These are phyloP conservation scores for Pyrus communis DNA, from an alignment of 306 rosid species.

Conservation along the genomic window DNA sequence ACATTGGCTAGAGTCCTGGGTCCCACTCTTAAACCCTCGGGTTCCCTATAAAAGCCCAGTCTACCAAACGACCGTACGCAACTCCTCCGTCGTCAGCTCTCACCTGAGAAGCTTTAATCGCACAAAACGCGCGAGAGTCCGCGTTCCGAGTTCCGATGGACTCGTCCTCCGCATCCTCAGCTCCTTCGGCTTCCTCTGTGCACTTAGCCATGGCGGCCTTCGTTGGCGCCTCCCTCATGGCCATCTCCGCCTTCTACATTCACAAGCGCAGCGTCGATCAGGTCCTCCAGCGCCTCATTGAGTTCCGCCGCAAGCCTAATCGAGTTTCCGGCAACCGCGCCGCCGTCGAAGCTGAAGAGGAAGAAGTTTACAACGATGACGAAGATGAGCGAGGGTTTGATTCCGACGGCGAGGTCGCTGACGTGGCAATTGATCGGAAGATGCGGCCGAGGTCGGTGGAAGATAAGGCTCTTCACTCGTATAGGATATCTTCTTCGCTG, in stretches of 20 bases:
- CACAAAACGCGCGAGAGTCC: background rate
- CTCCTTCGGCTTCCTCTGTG: slow-evolving; percentile 27
- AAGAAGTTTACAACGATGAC: background rate
- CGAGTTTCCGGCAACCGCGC: background rate
- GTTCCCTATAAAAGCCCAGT: background rate
- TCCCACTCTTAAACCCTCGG: background rate
- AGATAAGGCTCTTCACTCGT: slow-evolving; percentile 27
- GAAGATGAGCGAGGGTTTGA: slow-evolving; percentile 18
- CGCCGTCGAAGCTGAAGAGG: background rate
- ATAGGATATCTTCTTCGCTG: slow-evolving; percentile 50
- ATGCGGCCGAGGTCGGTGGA: slow-evolving; percentile 32
- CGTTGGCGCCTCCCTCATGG: slow-evolving; percentile 72
- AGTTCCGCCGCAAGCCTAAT: slow-evolving; percentile 37
- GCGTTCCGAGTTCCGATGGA: slow-evolving; percentile 14
- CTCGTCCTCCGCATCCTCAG: slow-evolving; percentile 21
- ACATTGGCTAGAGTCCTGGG: background rate
- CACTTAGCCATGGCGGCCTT: slow-evolving; percentile 73
- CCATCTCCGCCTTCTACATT: slow-evolving; percentile 74
- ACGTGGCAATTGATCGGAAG: slow-evolving; percentile 6
- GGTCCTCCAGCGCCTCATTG: slow-evolving; percentile 54
- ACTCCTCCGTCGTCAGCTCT: background rate
- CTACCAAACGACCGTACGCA: background rate
- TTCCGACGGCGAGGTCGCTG: slow-evolving; percentile 16
- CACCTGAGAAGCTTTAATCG: background rate
- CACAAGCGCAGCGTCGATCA: slow-evolving; percentile 80